Evolutionary conservation across 2,329 filamentous ascomycete genomes (phyloP), one percentile per base, ranked within the genome.

Genomic region (Ophiostoma ulmi): DNA sequence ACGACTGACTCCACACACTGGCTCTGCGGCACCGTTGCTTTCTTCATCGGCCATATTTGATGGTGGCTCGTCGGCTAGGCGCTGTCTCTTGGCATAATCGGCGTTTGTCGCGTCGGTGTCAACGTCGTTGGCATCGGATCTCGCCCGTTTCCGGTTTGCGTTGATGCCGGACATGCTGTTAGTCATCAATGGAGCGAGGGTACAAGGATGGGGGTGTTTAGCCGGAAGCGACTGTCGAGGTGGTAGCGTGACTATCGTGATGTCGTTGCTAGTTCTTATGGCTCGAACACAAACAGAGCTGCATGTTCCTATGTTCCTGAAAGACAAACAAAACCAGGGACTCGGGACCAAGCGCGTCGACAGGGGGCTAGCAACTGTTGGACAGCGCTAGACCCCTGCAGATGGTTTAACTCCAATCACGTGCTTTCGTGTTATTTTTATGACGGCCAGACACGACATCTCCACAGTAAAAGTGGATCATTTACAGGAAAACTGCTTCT

Each of bases 401-500:
- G 65, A 26, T 36, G 1, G 8, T 67, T 72, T 69, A 70, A 72
- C 69, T 44, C 22, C 55, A 13, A 13, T 74, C 73, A 74, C 72
- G 73, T 74, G 73, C 22, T 71, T 70, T 74, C 73, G 73, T 71
- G 73, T 72, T 31, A 13, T 67, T 20, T 20, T 35, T 8, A 39
- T 22, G 38, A 26, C n/a, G 5, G 22, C 8, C 20, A 36, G 26
- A n/a, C 13, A n/a, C 61, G 61, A n/a, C 35, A 64, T 31, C 20
- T 38, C 22, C 8, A 10, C 13, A 36, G 26, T 35, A 65, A 65
- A 65, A 67, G 22, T 22, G 65, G 65, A 39, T 26, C 65, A 14
- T 14, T 11, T 22, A 5, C 22, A 58, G 11, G n/a, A 11, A 58
- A 17, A 26, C 3, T 17, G n/a, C 52, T 26, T 58, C 52, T 58